These are phyloP conservation scores for Rhodotorula babjevae DNA, from an alignment of 768 basidiomycete genomes.

Conservation along the genomic window DNA sequence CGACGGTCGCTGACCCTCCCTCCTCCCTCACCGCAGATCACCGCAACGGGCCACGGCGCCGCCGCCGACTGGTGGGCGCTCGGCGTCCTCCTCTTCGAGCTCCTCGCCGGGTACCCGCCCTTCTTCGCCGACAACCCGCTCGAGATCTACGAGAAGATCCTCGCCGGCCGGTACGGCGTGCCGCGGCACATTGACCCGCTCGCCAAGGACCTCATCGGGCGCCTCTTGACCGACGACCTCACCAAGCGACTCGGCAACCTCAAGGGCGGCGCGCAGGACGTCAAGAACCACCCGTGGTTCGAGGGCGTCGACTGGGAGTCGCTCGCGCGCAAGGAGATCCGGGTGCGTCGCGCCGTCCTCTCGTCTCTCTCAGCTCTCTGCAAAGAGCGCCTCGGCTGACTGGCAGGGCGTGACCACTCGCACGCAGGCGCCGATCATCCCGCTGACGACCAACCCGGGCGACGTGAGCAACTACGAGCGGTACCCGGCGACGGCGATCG, in stretches of 20 bases:
- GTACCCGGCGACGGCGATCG: slow-evolving; percentile 33
- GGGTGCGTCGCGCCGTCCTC: slow-evolving; percentile 53
- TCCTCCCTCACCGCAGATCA: slow-evolving; percentile 52
- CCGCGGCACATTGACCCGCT: slow-evolving; percentile 83
- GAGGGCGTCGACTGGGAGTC: slow-evolving; percentile 68
- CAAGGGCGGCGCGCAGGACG: slow-evolving; percentile 72
- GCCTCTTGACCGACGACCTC: slow-evolving; percentile 85
- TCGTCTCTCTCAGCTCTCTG: not conserved
- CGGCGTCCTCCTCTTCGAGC: slow-evolving; percentile 94
- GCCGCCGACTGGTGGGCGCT: slow-evolving; percentile 99
- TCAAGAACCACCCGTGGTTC: slow-evolving; percentile 90
- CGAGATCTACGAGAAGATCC: slow-evolving; percentile 96
- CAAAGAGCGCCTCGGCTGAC: not conserved
- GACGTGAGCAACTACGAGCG: slow-evolving; percentile 42
- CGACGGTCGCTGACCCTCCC: not conserved
- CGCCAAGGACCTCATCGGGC: slow-evolving; percentile 79
- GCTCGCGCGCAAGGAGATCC: slow-evolving; percentile 76
- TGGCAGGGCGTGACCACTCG: not conserved
- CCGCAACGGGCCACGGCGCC: slow-evolving; percentile 94
- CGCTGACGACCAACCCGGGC: slow-evolving; percentile 44
- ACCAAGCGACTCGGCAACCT: slow-evolving; percentile 88
- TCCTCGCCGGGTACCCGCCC: slow-evolving; percentile 89
- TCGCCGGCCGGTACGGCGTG: slow-evolving; percentile 81
- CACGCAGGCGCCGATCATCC: slow-evolving; percentile 74
- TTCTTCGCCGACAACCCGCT: slow-evolving; percentile 52